A percentile compares a stretch with the other conserved stretches of the same genome.
phyloP scores from a whole-genome alignment of 805 yeast species.

The Saccharomyces kudriavzevii region DNA sequence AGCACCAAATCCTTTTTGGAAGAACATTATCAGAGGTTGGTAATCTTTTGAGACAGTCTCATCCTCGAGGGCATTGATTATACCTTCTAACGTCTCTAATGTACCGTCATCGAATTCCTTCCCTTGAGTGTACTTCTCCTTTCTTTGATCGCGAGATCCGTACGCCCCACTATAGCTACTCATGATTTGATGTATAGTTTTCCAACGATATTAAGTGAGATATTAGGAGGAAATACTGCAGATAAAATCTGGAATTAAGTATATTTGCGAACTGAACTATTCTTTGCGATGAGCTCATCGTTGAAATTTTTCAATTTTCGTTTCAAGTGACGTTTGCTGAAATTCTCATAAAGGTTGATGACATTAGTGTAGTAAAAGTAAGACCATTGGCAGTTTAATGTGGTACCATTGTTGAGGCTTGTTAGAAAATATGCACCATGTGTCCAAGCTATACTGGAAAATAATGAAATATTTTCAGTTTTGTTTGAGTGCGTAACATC shows the following conservation, averaged over 20 bases:
- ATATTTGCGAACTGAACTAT: not conserved
- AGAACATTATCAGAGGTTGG: conserved; percentile 26
- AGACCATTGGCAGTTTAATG: not conserved
- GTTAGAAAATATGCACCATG: not conserved
- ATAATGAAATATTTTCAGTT: not conserved
- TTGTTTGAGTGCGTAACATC: not conserved
- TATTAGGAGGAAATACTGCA: not conserved
- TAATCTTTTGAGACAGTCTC: conserved; percentile 17
- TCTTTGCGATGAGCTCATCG: not conserved
- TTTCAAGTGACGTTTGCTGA: not conserved
- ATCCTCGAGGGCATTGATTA: conserved; percentile 15
- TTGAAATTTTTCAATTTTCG: not conserved
- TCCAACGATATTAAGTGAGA: not conserved
- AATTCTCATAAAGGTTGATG: not conserved
- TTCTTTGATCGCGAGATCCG: conserved; percentile 1
- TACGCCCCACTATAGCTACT: not conserved
- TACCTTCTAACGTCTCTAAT: conserved; percentile 18
- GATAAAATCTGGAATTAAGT: not conserved
- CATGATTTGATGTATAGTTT: not conserved
- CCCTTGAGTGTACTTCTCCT: conserved; percentile 11
- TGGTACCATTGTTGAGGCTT: not conserved
- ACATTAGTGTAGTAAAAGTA: not conserved
- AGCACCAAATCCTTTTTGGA: conserved; percentile 29
- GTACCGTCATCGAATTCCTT: conserved; percentile 24
- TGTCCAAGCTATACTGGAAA: not conserved